Percentiles rank a stretch among this genome's conserved stretches.
phyloP scores from a whole-genome alignment of 2,329 filamentous ascomycete genomes.

The Triangularia verruculosa region DNA sequence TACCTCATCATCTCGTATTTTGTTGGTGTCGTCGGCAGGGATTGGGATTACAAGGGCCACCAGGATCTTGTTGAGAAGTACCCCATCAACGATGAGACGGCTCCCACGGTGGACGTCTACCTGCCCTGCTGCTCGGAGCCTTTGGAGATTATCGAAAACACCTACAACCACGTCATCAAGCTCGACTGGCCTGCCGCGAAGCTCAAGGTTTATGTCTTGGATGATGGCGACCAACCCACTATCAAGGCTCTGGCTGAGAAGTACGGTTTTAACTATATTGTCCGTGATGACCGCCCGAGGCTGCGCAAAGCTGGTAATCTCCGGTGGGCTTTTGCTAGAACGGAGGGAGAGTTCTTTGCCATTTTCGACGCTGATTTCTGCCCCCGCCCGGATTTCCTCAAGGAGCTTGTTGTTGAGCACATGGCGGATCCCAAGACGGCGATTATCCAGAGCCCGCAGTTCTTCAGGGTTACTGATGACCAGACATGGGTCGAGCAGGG shows the following conservation, averaged over 20 bases:
- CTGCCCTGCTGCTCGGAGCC: slow-evolving; percentile 43
- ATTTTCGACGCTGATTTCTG: slow-evolving; percentile 45
- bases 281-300: slow-evolving; percentile 40
- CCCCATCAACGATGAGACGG: slow-evolving; percentile 34
- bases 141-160: slow-evolving; percentile 33
- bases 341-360: slow-evolving; percentile 39
- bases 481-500: slow-evolving; percentile 46
- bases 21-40: slow-evolving; percentile 39
- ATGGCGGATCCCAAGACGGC: slow-evolving; percentile 38
- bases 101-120: slow-evolving; percentile 41
- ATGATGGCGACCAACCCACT: slow-evolving; percentile 36
- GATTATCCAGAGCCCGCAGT: slow-evolving; percentile 42
- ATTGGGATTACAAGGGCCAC: slow-evolving; percentile 38
- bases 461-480: slow-evolving; percentile 38
- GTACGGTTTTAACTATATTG: slow-evolving; percentile 40
- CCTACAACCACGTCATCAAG: slow-evolving; percentile 24
- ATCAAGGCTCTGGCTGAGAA: slow-evolving; percentile 27
- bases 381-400: slow-evolving; percentile 40
- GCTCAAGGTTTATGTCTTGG: slow-evolving; percentile 40
- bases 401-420: slow-evolving; percentile 39
- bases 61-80: slow-evolving; percentile 31
- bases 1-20: slow-evolving; percentile 41
- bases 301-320: slow-evolving; percentile 44
- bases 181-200: slow-evolving; percentile 38
- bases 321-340: slow-evolving; percentile 40